phyloP scores from a whole-genome alignment of 1,284 basidiomycete species.

The Pyrrhoderma lamaoense region DNA sequence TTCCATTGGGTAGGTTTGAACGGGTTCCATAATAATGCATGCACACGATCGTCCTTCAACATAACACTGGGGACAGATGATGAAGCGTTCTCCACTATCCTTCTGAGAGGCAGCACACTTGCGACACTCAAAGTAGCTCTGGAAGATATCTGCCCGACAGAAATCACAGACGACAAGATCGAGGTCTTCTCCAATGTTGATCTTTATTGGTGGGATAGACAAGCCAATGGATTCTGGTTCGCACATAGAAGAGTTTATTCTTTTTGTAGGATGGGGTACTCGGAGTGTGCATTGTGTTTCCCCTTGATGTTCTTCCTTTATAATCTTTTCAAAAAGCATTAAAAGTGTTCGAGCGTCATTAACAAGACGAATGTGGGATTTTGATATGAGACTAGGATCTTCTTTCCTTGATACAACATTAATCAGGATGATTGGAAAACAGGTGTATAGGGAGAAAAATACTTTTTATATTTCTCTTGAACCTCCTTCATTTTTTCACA shows the following conservation, averaged over 20 bases:
- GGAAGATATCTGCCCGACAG: slow-evolving; percentile 70
- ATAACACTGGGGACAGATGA: slow-evolving; percentile 63
- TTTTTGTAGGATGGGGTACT: neutral
- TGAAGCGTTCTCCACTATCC: slow-evolving; percentile 27
- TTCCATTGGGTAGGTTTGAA: slow-evolving; percentile 42
- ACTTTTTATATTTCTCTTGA: neutral
- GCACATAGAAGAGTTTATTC: neutral
- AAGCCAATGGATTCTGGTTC: neutral
- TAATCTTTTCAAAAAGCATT: slow-evolving; percentile 44
- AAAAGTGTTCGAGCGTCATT: neutral
- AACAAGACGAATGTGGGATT: neutral
- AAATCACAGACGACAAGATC: slow-evolving; percentile 56
- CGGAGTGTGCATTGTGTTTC: slow-evolving; percentile 4
- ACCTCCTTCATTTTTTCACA: slow-evolving; percentile 2
- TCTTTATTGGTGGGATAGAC: neutral
- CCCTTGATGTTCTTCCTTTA: slow-evolving; percentile 44
- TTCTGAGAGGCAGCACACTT: slow-evolving; percentile 29
- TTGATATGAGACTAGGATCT: neutral
- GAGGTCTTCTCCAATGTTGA: neutral
- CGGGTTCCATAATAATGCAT: slow-evolving; percentile 51
- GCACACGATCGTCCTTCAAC: slow-evolving; percentile 62
- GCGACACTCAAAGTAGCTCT: slow-evolving; percentile 66
- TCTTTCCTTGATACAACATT: neutral
- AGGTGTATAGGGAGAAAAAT: neutral
- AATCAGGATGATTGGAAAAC: neutral